Base-by-base conservation (phyloP, 2,329 filamentous ascomycete species). In the Penicillium olsonii region DNA sequence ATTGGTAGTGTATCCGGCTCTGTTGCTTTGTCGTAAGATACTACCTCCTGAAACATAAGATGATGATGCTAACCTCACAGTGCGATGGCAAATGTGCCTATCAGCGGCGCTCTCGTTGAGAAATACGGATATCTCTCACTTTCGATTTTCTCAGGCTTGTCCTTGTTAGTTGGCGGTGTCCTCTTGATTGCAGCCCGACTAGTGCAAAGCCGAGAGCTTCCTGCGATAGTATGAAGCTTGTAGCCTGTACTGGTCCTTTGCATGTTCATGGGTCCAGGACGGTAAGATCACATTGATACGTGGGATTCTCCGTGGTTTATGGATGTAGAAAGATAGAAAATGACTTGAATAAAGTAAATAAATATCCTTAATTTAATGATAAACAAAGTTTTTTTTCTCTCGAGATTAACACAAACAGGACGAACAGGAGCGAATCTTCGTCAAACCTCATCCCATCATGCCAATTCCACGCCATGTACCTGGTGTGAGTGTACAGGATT, bases 1-100 rank as follows among this genome's bases (percentile, higher is more conserved):
- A 66, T 78, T 8, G 77, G 77, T 0, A 57, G 68, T 15, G 60
- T 75, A 2, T 69, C 75, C 58, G 75, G 70, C 0, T 68, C 68
- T 4, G 62, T 73, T 1, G 69, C 76, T 1, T 51, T 78, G 5
- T 71, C 73, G 73, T 78, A 62, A 55, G 74, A 63, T 27, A 12
- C 18, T 15, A 34, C 33, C 10, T 9, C 7, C 19, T 40, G 6
- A 9, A 10, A 35, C 20, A 11, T 51, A 22, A 4, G 35, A 42
- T 43, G 18, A 47, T 11, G 18, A 4, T 19, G 20, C 41, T 49
- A 10, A 49, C 20, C 9, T 37, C 11, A 29, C 42, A 74, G 72
- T 12, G 68, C 69, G 4, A 67, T 77, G 40, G 67, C 72, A 4
- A 71, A 73, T 9, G 64, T 72, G 1, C 74, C 73, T 0, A 74